A percentile compares a stretch with the other conserved stretches of the same genome.
Conservation (phyloP, 148 eudicot genomes). For the Fagopyrum esculentum region DNA sequence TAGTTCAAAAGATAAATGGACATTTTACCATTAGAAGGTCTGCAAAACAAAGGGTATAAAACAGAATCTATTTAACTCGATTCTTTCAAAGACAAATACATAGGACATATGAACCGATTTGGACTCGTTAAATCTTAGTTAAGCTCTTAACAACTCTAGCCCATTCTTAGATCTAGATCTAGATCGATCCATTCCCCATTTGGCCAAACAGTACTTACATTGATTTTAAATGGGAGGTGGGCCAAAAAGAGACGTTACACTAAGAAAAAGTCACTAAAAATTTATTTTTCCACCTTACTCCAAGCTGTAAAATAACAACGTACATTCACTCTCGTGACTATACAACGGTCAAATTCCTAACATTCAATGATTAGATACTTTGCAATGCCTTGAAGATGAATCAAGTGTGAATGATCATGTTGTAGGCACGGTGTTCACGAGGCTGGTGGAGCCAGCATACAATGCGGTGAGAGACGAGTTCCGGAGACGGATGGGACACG, state of each 20-base stretch:
- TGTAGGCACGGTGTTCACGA: slow-evolving; percentile 62
- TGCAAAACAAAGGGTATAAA: no score
- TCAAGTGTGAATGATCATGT: not conserved
- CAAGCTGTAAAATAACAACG: not conserved
- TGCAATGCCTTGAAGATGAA: no score
- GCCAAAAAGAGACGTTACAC: not conserved
- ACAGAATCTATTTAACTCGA: no score
- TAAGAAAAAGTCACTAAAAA: not conserved
- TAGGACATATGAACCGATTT: not conserved
- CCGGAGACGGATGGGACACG: slow-evolving; percentile 40
- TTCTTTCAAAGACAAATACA: not conserved
- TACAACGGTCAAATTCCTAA: not conserved
- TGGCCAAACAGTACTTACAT: not conserved
- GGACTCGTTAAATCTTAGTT: no score
- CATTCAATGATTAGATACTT: not conserved
- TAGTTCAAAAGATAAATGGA: no score
- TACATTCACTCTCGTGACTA: not conserved
- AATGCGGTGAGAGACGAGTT: slow-evolving; percentile 59
- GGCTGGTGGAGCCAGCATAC: slow-evolving; percentile 37
- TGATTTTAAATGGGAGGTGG: not conserved
- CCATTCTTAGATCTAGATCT: not conserved
- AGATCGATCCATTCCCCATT: not conserved
- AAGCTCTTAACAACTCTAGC: no score
- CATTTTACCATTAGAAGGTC: no score
- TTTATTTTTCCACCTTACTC: not conserved